These are phyloP conservation scores for Jatropha curcas DNA, from an alignment of 345 rosid species.

Conservation along the genomic window DNA sequence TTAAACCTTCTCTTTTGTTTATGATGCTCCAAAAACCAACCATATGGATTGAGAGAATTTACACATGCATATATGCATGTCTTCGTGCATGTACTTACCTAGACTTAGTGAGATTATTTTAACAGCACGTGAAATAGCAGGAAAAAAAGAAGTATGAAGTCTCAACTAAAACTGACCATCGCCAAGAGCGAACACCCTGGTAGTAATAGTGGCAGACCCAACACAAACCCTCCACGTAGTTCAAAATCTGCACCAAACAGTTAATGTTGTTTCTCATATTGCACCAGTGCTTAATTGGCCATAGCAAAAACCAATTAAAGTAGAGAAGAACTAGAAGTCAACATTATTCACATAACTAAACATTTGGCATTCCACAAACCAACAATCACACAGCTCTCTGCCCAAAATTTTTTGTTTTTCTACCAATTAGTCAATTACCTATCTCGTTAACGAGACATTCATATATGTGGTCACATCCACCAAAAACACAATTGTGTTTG, in stretches of 20 bases:
- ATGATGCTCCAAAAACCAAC: background rate
- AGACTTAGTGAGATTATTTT: background rate
- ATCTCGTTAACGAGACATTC: background rate
- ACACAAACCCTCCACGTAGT: conserved; percentile 92
- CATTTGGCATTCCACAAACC: background rate
- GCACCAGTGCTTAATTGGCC: background rate
- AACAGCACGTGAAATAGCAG: background rate
- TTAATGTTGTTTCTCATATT: conserved; percentile 1
- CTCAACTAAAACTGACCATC: conserved; percentile 63
- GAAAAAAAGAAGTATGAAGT: conserved; percentile 1
- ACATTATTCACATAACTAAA: background rate
- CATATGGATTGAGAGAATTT: background rate
- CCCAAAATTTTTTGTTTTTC: background rate
- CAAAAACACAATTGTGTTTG: background rate
- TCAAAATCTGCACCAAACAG: conserved; percentile 65
- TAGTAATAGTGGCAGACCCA: conserved; percentile 98
- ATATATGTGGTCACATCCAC: background rate
- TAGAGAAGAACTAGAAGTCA: conserved; percentile 6
- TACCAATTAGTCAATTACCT: background rate
- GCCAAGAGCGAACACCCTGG: conserved; percentile 97
- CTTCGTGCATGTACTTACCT: background rate
- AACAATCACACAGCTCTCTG: background rate
- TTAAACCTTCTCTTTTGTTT: background rate
- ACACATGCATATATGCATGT: background rate
- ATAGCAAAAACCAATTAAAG: background rate